A percentile compares a stretch with the other conserved stretches of the same genome.
These are phyloP conservation scores for Puccinia horiana DNA, from an alignment of 1,284 basidiomycete species.

Conservation along the genomic window DNA sequence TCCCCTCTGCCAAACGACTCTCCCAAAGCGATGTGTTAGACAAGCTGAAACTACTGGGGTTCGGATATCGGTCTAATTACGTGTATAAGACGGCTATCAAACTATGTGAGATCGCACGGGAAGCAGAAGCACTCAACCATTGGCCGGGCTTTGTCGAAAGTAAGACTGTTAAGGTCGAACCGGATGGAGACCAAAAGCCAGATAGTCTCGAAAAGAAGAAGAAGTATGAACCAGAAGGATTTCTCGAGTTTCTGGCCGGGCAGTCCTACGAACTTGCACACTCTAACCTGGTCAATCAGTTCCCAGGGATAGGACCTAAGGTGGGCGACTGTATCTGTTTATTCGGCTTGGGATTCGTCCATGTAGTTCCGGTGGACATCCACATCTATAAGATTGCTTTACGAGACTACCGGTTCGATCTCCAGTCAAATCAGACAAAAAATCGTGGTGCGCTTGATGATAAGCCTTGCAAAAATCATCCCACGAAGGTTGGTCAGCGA, in stretches of 20 bases:
- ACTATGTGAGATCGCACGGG: constrained; percentile 53
- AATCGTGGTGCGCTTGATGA: background rate
- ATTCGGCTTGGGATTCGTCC: constrained; percentile 70
- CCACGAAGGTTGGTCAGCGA: background rate
- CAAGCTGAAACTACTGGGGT: constrained; percentile 78
- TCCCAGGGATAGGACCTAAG: constrained; percentile 91
- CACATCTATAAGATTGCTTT: constrained; percentile 42
- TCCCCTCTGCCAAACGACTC: constrained; percentile 75
- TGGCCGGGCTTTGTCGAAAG: constrained; percentile 48
- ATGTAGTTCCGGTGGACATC: constrained; percentile 42
- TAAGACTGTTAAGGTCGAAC: constrained; percentile 50
- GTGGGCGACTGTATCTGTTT: constrained; percentile 92
- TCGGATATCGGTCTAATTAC: constrained; percentile 92
- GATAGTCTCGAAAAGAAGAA: background rate
- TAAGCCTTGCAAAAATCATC: background rate
- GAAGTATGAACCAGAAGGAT: constrained; percentile 58
- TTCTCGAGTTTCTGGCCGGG: constrained; percentile 61
- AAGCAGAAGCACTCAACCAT: constrained; percentile 66
- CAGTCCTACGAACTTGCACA: constrained; percentile 68
- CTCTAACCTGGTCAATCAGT: constrained; percentile 68
- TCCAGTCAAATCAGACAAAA: background rate
- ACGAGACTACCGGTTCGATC: constrained; percentile 35
- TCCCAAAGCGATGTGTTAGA: constrained; percentile 66
- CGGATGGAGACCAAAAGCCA: constrained; percentile 32
- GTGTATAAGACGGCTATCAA: constrained; percentile 74